Evolutionary conservation across 1,284 basidiomycete genomes (phyloP).

Genomic region (Sporisorium scitamineum): DNA sequence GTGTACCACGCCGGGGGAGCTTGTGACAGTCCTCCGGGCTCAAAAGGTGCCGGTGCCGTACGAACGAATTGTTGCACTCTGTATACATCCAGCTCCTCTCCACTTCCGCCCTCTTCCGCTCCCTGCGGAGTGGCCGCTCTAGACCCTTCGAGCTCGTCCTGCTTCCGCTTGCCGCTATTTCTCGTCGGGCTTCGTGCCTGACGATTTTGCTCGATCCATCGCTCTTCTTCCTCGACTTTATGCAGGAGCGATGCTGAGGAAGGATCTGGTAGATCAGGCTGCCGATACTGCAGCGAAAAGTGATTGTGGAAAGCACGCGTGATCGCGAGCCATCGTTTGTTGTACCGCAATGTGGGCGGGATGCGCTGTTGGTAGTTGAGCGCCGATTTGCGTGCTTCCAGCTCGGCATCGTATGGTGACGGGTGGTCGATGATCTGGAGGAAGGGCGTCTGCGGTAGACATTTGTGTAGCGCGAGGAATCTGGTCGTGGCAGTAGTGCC

Average conservation of each 20-base stretch:
- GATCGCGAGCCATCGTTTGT: conserved; percentile 91
- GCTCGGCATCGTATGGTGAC: conserved; percentile 30
- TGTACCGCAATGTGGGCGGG: conserved; percentile 74
- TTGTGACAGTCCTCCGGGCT: conserved; percentile 69
- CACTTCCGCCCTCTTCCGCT: conserved; percentile 3
- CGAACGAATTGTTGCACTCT: conserved; percentile 52
- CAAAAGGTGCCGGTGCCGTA: conserved; percentile 70
- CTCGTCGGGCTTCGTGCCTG: conserved; percentile 73
- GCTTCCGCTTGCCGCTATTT: conserved; percentile 68
- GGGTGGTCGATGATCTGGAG: conserved; percentile 70
- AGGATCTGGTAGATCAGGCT: conserved; percentile 76
- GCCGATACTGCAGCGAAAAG: conserved; percentile 74
- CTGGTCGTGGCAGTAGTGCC: conserved; percentile 73
- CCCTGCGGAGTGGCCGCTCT: neutral
- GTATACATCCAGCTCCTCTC: conserved; percentile 29
- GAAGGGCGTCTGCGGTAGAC: conserved; percentile 82
- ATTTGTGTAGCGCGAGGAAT: conserved; percentile 95
- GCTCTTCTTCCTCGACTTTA: conserved; percentile 70
- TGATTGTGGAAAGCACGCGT: conserved; percentile 84
- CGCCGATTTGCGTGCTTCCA: conserved; percentile 25
- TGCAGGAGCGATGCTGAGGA: conserved; percentile 71
- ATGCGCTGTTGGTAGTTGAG: conserved; percentile 30
- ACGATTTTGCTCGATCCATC: conserved; percentile 75
- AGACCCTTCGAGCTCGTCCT: conserved; percentile 56
- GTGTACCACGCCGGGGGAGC: conserved; percentile 77